phyloP scores from a whole-genome alignment of 1,139 yeast genomes.

The Dujonia santamariae region DNA sequence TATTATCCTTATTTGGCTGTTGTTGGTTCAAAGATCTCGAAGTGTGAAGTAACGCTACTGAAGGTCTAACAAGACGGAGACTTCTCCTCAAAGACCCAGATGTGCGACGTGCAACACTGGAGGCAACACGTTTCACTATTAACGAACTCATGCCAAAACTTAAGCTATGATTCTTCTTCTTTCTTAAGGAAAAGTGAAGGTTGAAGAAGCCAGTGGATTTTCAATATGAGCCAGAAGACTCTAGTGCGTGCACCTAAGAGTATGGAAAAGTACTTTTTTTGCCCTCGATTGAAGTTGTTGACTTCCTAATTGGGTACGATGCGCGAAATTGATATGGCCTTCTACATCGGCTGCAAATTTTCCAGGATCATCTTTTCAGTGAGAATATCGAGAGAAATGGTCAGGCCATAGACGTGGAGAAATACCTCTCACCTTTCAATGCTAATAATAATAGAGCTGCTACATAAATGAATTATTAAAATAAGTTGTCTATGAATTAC shows the following conservation, averaged over 20 bases:
- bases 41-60: slow-evolving; percentile 4
- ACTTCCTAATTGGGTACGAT: slow-evolving; percentile 14
- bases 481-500: too few species aligned
- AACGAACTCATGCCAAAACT: background rate
- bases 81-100: too few species aligned
- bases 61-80: too few species aligned
- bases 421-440: too few species aligned
- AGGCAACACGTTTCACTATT: slow-evolving; percentile 1
- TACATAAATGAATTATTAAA: too few species aligned
- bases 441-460: too few species aligned
- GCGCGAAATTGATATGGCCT: background rate
- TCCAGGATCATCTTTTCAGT: too few species aligned
- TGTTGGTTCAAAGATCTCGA: background rate
- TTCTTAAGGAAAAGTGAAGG: too few species aligned
- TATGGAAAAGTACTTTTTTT: background rate
- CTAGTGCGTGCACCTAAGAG: background rate
- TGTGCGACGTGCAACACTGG: background rate
- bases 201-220: background rate
- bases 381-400: too few species aligned
- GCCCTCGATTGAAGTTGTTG: slow-evolving; percentile 7
- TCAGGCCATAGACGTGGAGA: too few species aligned
- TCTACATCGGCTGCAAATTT: background rate
- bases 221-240: background rate
- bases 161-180: too few species aligned
- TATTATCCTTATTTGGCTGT: background rate